Evolutionary conservation across 2,329 filamentous ascomycete genomes (phyloP), one percentile per base, ranked within the genome.

Genomic region (Cladophialophora immunda): DNA sequence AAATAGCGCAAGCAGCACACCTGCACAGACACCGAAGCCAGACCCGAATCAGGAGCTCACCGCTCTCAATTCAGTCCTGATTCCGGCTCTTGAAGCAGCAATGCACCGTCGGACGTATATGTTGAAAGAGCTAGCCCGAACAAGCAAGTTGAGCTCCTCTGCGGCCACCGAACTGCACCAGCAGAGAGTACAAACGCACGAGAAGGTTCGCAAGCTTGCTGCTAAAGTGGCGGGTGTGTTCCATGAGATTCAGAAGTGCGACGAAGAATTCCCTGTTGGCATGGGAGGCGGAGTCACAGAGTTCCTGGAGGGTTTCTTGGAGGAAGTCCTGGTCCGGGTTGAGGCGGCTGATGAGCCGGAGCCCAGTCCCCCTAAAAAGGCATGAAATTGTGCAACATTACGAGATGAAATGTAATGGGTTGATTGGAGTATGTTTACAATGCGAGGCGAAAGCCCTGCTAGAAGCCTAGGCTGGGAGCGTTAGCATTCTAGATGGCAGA

Each of bases 281-380:
- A 97, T 98, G 94, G 94, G 93, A 0, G 90, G 92, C 53, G 94
- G 94, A 29, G 93, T 97, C 1, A 89, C 89, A 53, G 92, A 92
- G 0, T 96, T 98, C 73, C 80, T 98, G 7, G 95, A 99, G 78
- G 94, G 94, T 0, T 87, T 98, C 69, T 81, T 99, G 36, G 95
- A 99, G 78, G 95, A 99, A 82, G 90, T 99, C 27, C 82, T 99
- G 25, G 93, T 97, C 38, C 83, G 95, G 64, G 92, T 98, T 15
- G 94, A 98, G 81, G 92, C 94, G 3, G 84, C 93, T 68, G 92
- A 95, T 74, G 92, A 93, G 62, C 64, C 65, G 4, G 61, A 63
- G 32, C n/a, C 63, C 27, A 69, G 68, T 55, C 68, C 45, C 19
- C 11, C 67, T 7, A 67, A 57, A 50, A 62, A 65, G 61, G 47